Evolutionary conservation across 352 stramenopile genomes (phyloP), one percentile per base, ranked within the genome.

Genomic region (Phytophthora boehmeriae): DNA sequence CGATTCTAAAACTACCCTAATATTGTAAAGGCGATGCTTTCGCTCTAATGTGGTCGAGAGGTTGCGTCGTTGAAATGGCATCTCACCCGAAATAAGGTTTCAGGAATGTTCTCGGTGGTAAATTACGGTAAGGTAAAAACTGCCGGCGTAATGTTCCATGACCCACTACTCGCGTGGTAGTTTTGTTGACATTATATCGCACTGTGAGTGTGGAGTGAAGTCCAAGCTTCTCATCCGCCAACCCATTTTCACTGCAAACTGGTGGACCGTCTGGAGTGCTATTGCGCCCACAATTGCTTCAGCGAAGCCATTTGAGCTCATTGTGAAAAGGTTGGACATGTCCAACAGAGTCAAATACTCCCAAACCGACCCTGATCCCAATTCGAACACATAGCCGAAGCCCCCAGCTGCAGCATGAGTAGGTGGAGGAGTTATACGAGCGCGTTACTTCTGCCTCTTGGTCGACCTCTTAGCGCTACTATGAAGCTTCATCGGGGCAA

Each of bases 321-420:
- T 17, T 39, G 54, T 23, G 11, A 61, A 20, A 19, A 59, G 38
- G 25, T 30, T 54, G 1, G 10, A 9, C 16, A 59, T 23, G 11
- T 65, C 57, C 14, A 20, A 30, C 1, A 16, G 16, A 4, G 27
- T 20, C 11, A 59, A 43, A 46, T 36, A 65, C 10, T 13, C 39
- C 19, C 22, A 53, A 4, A 59, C 17, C 11, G 23, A 44, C 4
- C 8, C n/a, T 9, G 48, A 16, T 17, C 16, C 48, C 36, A 65
- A 13, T 41, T 65, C 39, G 5, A 65, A 43, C n/a, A 53, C 17
- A 17, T 46, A 48, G n/a, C 38, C 4, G 27, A 54, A 30, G 19
- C 16, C 34, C 58, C 17, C 13, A 6, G 23, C 30, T 30, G 28
- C 10, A 48, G 56, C 22, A 43, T 36, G 20, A 17, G n/a, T 38